Percentiles rank a stretch among this genome's conserved stretches.
Evolutionary conservation across 225 moss, liverwort and hornwort species (phyloP).

Genomic region (Physcomitrellopsis africana): DNA sequence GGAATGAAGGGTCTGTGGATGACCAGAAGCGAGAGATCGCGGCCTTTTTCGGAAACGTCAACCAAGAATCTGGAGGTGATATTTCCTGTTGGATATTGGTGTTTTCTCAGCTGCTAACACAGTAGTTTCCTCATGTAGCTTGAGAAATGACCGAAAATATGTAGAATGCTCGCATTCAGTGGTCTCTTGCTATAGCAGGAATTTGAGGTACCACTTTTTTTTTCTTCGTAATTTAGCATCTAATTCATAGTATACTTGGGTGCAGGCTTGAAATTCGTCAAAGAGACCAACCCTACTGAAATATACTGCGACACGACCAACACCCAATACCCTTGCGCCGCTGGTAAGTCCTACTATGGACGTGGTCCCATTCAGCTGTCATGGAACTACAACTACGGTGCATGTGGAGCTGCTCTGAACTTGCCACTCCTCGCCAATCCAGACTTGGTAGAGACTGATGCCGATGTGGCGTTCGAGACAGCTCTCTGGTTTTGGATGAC

Average conservation of each 20-base stretch:
- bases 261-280: conserved; percentile 21
- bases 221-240: no score
- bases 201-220: no score
- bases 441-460: conserved; percentile 33
- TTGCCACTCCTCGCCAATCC: conserved; percentile 34
- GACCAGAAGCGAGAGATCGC: conserved; percentile 50
- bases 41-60: conserved; percentile 47
- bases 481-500: conserved; percentile 62
- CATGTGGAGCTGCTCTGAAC: conserved; percentile 20
- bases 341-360: conserved; percentile 47
- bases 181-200: no score
- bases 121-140: no score
- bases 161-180: neutral
- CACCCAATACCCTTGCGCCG: conserved; percentile 39
- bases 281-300: neutral
- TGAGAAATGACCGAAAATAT: no score
- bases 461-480: conserved; percentile 30
- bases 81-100: no score
- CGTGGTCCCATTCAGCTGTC: conserved; percentile 62
- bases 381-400: conserved; percentile 52
- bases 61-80: conserved; percentile 38
- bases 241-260: neutral
- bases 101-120: no score
- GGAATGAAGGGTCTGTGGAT: conserved; percentile 24
- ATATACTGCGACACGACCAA: neutral